A percentile compares a stretch with the other conserved stretches of the same genome.
These are phyloP conservation scores for Aspergillus brunneoviolaceus DNA, from an alignment of 2,329 filamentous ascomycete species.

Conservation along the genomic window DNA sequence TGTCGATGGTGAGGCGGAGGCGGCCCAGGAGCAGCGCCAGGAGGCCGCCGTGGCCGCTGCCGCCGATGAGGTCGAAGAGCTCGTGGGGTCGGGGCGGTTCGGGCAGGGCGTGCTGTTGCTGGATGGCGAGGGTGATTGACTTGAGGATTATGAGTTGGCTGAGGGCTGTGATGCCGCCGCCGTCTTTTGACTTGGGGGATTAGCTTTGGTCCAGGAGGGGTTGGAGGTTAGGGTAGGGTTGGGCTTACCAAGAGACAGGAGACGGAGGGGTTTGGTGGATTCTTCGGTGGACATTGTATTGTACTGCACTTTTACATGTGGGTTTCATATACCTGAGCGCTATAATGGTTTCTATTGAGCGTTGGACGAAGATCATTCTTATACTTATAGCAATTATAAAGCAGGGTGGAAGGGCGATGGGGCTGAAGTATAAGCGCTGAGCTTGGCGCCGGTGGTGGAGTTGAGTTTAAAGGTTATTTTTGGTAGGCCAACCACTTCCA, in stretches of 20 bases:
- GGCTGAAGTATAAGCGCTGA: neutral
- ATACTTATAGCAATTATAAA: neutral
- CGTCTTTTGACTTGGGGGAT: constrained; percentile 23
- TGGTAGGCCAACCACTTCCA: neutral
- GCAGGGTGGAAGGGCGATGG: neutral
- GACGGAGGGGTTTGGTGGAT: neutral
- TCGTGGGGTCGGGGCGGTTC: neutral
- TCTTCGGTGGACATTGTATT: neutral
- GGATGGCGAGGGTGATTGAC: neutral
- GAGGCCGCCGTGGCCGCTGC: constrained; percentile 27
- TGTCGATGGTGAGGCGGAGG: constrained; percentile 35
- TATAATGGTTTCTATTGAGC: neutral
- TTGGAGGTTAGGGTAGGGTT: neutral
- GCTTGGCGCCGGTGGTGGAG: neutral
- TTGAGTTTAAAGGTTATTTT: neutral
- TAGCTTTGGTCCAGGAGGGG: too few relatives aligned
- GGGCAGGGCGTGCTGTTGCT: neutral
- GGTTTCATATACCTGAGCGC: too few relatives aligned
- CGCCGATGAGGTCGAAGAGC: constrained; percentile 7
- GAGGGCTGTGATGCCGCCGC: constrained; percentile 20
- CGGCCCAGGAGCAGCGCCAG: constrained; percentile 42
- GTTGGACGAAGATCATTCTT: neutral
- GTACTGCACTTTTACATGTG: neutral
- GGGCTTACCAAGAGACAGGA: neutral
- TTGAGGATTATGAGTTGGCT: constrained; percentile 1